A percentile compares a stretch with the other conserved stretches of the same genome.
phyloP scores from a whole-genome alignment of 768 basidiomycete genomes.

The Tricholoma sp. region DNA sequence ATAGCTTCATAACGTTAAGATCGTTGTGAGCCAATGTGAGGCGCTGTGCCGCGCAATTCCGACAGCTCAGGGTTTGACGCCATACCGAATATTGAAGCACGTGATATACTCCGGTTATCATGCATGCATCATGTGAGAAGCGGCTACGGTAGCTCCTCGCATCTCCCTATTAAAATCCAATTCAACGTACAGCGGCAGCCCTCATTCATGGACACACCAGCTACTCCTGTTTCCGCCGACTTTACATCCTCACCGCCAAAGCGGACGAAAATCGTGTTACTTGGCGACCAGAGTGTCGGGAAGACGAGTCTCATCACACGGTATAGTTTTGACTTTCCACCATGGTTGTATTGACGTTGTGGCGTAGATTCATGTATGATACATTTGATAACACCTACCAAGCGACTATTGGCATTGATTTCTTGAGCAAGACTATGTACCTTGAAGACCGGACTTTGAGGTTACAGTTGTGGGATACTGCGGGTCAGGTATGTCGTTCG shows the following conservation, averaged over 20 bases:
- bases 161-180: not conserved
- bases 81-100: not conserved
- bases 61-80: not conserved
- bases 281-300: constrained; percentile 97
- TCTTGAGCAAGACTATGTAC: constrained; percentile 99
- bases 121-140: not conserved
- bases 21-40: too few relatives aligned
- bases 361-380: constrained; percentile 91
- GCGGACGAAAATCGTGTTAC: constrained; percentile 92
- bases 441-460: constrained; percentile 97
- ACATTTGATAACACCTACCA: constrained; percentile 99
- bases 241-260: constrained; percentile 88
- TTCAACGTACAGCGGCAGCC: not conserved
- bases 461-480: constrained; percentile 98
- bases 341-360: constrained; percentile 5
- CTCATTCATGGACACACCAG: constrained; percentile 40
- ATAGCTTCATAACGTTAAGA: constrained; percentile 58
- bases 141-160: not conserved
- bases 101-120: not conserved
- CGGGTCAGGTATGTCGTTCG: constrained; percentile 65
- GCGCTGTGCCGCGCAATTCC: too few relatives aligned
- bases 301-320: constrained; percentile 98
- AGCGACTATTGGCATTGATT: constrained; percentile 97
- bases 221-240: constrained; percentile 72
- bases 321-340: constrained; percentile 33